Conservation (phyloP, 2,329 filamentous ascomycete species). For the Zymoseptoria pseudotritici region DNA sequence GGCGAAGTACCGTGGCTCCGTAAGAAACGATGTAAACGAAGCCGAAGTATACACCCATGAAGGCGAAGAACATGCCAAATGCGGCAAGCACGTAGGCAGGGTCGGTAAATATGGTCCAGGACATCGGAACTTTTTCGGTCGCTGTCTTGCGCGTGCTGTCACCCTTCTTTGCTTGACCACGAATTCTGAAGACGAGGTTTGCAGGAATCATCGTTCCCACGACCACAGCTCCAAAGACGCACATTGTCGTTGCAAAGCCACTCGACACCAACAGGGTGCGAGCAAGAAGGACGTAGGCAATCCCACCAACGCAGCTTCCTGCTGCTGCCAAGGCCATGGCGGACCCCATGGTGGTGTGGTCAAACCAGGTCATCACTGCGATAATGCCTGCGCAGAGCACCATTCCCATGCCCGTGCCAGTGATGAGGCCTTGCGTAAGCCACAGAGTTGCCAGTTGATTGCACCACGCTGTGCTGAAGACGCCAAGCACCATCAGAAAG, state of each 20-base stretch:
- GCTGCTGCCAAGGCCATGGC: constrained; percentile 30
- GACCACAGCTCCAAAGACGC: constrained; percentile 17
- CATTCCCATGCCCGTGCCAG: constrained; percentile 29
- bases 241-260: constrained; percentile 29
- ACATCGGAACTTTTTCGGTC: neutral
- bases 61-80: constrained; percentile 27
- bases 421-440: constrained; percentile 30
- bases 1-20: constrained; percentile 21
- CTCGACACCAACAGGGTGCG: constrained; percentile 24
- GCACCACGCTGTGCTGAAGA: constrained; percentile 22
- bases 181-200: constrained; percentile 18
- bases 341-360: constrained; percentile 26
- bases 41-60: constrained; percentile 29
- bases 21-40: constrained; percentile 30
- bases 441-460: constrained; percentile 20
- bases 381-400: constrained; percentile 26
- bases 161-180: constrained; percentile 2
- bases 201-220: constrained; percentile 18
- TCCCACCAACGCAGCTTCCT: constrained; percentile 30
- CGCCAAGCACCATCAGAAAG: constrained; percentile 20
- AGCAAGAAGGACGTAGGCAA: constrained; percentile 28
- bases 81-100: constrained; percentile 20
- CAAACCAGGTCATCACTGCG: constrained; percentile 31
- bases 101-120: constrained; percentile 4
- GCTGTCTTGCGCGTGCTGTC: neutral